Evolutionary conservation across 495 filamentous ascomycete genomes (phyloP).

Genomic region (Saxophila tyrrhenica): DNA sequence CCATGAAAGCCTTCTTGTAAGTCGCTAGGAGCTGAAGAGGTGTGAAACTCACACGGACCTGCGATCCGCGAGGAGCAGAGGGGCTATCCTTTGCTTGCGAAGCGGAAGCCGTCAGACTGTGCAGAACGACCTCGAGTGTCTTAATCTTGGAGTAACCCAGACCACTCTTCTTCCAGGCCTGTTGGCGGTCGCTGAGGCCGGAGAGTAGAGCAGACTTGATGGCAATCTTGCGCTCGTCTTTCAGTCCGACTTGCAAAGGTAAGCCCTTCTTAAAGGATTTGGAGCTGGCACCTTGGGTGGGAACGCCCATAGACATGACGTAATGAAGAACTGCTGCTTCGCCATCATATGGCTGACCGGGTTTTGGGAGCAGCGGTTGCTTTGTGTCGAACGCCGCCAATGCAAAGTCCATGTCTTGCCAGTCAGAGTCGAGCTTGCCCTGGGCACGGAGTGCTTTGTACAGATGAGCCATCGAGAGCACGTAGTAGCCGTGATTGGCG

Average conservation of each 20-base stretch:
- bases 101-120: background rate
- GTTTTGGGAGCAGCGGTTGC: background rate
- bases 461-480: background rate
- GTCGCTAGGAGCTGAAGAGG: background rate
- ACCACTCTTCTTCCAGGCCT: background rate
- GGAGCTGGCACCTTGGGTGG: background rate
- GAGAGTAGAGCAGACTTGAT: background rate
- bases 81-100: background rate
- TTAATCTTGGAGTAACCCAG: background rate
- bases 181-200: background rate
- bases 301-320: background rate
- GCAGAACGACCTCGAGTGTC: slow-evolving; percentile 4
- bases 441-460: background rate
- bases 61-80: background rate
- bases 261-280: no score
- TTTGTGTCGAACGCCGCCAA: background rate
- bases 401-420: slow-evolving; percentile 5
- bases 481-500: slow-evolving; percentile 4
- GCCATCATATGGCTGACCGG: background rate
- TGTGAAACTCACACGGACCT: background rate
- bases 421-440: background rate
- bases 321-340: background rate
- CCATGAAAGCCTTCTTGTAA: background rate
- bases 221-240: background rate
- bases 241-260: background rate